Percentiles rank a stretch among this genome's conserved stretches.
Conservation (phyloP, 2,329 filamentous ascomycete species). For the Monilinia laxa region DNA sequence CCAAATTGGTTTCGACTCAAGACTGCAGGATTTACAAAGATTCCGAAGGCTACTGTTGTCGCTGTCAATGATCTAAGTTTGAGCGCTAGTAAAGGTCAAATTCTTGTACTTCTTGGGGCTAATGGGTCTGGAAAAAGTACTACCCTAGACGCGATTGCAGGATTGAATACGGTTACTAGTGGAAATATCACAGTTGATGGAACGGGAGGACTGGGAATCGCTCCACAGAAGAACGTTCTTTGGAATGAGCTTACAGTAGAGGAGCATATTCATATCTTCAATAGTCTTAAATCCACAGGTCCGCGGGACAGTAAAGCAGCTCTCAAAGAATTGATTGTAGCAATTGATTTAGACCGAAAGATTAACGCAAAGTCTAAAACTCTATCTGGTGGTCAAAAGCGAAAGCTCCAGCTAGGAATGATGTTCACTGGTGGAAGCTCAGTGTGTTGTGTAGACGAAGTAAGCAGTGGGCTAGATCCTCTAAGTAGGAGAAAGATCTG, state of each 20-base stretch:
- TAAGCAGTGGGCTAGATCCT: slow-evolving; percentile 84
- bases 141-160: slow-evolving; percentile 83
- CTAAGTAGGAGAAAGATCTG: slow-evolving; percentile 85
- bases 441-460: slow-evolving; percentile 89
- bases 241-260: slow-evolving; percentile 86
- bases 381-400: slow-evolving; percentile 85
- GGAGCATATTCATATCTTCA: slow-evolving; percentile 84
- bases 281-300: slow-evolving; percentile 69
- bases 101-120: slow-evolving; percentile 80
- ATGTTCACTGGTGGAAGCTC: slow-evolving; percentile 90
- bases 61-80: slow-evolving; percentile 76
- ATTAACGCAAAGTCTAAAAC: slow-evolving; percentile 70
- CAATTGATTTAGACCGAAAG: slow-evolving; percentile 76
- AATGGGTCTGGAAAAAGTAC: slow-evolving; percentile 92
- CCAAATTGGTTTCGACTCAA: slow-evolving; percentile 61
- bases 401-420: slow-evolving; percentile 89
- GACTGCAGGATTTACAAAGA: slow-evolving; percentile 38
- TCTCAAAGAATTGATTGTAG: slow-evolving; percentile 61
- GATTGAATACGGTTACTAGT: slow-evolving; percentile 72
- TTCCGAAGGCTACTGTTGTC: slow-evolving; percentile 63
- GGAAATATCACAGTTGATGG: slow-evolving; percentile 77
- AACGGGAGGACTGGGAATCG: slow-evolving; percentile 77
- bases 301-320: slow-evolving; percentile 56
- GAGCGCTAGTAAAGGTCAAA: slow-evolving; percentile 72
- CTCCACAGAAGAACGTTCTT: slow-evolving; percentile 90